Percentiles rank a stretch among this genome's conserved stretches.
These are phyloP conservation scores for Oryza glaberrima DNA, from an alignment of 176 grass and related monocot species.

Conservation along the genomic window DNA sequence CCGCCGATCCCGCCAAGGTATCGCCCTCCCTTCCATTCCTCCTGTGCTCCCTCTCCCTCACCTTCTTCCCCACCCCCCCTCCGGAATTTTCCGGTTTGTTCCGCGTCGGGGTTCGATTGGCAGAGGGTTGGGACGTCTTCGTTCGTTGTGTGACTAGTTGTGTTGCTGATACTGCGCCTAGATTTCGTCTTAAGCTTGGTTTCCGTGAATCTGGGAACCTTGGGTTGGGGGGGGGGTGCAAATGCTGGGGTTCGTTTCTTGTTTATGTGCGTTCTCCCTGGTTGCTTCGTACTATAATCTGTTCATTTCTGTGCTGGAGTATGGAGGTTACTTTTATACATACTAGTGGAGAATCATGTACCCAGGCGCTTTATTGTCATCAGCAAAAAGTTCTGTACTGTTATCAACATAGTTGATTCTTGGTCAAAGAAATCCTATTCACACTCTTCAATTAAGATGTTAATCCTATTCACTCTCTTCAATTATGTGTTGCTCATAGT, in stretches of 20 bases:
- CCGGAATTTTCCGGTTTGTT: neutral
- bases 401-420: neutral
- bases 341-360: neutral
- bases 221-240: neutral
- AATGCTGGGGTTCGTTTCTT: neutral
- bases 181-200: neutral
- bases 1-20: slow-evolving; percentile 66
- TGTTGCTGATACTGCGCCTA: too few relatives aligned
- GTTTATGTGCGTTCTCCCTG: neutral
- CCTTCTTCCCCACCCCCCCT: too few relatives aligned
- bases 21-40: too few relatives aligned
- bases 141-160: neutral
- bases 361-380: neutral
- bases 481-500: neutral
- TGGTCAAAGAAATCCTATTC: neutral
- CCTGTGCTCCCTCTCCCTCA: neutral
- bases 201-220: neutral
- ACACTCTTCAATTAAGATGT: neutral
- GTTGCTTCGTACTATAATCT: neutral
- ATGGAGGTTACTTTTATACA: neutral
- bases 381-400: too few relatives aligned
- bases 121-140: neutral
- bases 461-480: neutral
- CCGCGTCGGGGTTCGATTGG: neutral
- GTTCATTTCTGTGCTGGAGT: neutral